Evolutionary conservation across 2,329 filamentous ascomycete species (phyloP).

Genomic region (Fusarium sp.): DNA sequence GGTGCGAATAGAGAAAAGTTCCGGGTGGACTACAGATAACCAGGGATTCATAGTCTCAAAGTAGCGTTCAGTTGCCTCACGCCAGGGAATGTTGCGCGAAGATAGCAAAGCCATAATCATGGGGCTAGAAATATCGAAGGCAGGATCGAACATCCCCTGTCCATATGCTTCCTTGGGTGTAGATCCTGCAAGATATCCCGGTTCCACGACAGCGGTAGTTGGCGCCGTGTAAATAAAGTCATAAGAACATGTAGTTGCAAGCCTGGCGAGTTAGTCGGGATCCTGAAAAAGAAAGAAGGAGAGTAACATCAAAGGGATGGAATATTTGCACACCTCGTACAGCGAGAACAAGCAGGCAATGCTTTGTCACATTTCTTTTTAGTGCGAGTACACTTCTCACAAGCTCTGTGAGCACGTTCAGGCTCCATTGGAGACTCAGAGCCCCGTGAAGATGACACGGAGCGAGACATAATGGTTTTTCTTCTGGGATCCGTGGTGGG

Average conservation of each 20-base stretch:
- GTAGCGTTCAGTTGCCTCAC: slow-evolving; percentile 54
- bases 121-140: slow-evolving; percentile 52
- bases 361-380: slow-evolving; percentile 57
- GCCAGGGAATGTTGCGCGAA: slow-evolving; percentile 54
- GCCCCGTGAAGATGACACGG: slow-evolving; percentile 46
- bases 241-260: slow-evolving; percentile 52
- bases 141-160: slow-evolving; percentile 49
- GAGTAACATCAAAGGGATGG: background rate
- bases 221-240: slow-evolving; percentile 55
- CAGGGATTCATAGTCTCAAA: slow-evolving; percentile 59
- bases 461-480: slow-evolving; percentile 44
- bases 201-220: slow-evolving; percentile 51
- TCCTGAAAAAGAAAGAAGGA: background rate
- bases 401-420: slow-evolving; percentile 53
- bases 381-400: slow-evolving; percentile 55
- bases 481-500: slow-evolving; percentile 38
- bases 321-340: slow-evolving; percentile 49
- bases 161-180: slow-evolving; percentile 43
- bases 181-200: slow-evolving; percentile 46
- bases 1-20: slow-evolving; percentile 53
- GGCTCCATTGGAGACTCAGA: slow-evolving; percentile 51
- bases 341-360: slow-evolving; percentile 53
- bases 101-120: slow-evolving; percentile 57
- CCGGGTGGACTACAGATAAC: slow-evolving; percentile 57
- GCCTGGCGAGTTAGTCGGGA: slow-evolving; percentile 26